Evolutionary conservation across 2,329 filamentous ascomycete species (phyloP).

Genomic region (Monosporascus sp.): DNA sequence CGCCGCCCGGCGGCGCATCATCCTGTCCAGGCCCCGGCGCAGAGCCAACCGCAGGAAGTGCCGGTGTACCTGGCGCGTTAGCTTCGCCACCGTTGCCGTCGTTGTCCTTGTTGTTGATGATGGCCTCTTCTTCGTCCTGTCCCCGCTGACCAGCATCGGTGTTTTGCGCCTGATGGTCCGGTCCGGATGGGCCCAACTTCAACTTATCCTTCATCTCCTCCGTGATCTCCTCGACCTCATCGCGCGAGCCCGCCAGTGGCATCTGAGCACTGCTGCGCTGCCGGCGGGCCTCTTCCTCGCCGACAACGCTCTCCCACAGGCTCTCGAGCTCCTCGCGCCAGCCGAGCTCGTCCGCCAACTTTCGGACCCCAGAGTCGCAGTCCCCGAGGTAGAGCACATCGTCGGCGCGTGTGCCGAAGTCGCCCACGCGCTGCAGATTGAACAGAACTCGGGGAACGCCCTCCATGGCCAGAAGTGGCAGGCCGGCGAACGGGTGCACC

Average conservation of each 20-base stretch:
- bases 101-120: not conserved
- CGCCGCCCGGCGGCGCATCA: conserved; percentile 9
- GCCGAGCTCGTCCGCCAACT: conserved; percentile 72
- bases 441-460: conserved; percentile 74
- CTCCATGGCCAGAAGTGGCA: conserved; percentile 61
- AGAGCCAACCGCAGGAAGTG: conserved; percentile 2
- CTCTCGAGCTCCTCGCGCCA: conserved; percentile 81
- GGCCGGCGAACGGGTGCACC: conserved; percentile 82
- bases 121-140: not conserved
- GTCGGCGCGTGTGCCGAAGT: conserved; percentile 69
- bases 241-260: conserved; percentile 30
- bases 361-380: conserved; percentile 76
- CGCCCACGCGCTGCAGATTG: conserved; percentile 79
- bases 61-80: not conserved
- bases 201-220: conserved; percentile 27
- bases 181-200: conserved; percentile 7
- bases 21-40: conserved; percentile 2
- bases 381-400: conserved; percentile 80
- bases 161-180: not conserved
- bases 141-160: not conserved
- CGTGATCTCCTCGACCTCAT: conserved; percentile 35
- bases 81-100: not conserved
- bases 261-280: conserved; percentile 34
- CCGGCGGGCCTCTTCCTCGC: conserved; percentile 51
- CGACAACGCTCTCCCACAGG: conserved; percentile 65